Evolutionary conservation across 192 early-diverging fungal genomes (phyloP), one percentile per base, ranked within the genome.

Genomic region (Umbelopsis sp.): DNA sequence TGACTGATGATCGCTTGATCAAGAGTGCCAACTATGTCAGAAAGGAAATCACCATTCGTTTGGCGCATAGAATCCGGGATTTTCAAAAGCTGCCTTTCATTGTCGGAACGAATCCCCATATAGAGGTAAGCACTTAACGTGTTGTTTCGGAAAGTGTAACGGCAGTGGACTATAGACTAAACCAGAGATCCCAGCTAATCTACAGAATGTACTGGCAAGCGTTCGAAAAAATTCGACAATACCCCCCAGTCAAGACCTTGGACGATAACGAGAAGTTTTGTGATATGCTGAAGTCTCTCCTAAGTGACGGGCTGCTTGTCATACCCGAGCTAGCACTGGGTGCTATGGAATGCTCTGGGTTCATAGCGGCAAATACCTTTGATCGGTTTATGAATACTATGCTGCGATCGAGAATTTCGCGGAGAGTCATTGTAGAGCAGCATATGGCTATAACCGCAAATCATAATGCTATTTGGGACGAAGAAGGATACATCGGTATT

Each of bases 81-180:
- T 96, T 97, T 71, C 97, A 99, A 80, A 89, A 90, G 46, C 84
- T 99, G 16, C 96, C 97, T 4, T 99, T 94, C 71, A 94, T 97
- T 46, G 92, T 95, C 3, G 97, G 95, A 4, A 94, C 92, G 13
- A 97, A 97, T 74, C 94, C 97, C 3, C 94, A 97, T 74, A 89
- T 97, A 66, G 85, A 89, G 76, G 75, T 74, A 25, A 35, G 37
- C 2, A 41, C 6, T 10, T 41, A 41, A 10, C 6, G 6, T 41
- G 30, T 61, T 61, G 30, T 30, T n/a, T 35, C 18, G 27, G 55
- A 13, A 58, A 55, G 23, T 27, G 52, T 13, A 13, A 13, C 4
- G 23, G 23, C 20, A 22, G 12, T 12, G 52, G 18, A 33, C 15
- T 27, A 3, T 4, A 22, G 18, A 22, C 11, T 27, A 30, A 30